phyloP scores from a whole-genome alignment of 2,329 filamentous ascomycete species.

The Alternaria dauci region DNA sequence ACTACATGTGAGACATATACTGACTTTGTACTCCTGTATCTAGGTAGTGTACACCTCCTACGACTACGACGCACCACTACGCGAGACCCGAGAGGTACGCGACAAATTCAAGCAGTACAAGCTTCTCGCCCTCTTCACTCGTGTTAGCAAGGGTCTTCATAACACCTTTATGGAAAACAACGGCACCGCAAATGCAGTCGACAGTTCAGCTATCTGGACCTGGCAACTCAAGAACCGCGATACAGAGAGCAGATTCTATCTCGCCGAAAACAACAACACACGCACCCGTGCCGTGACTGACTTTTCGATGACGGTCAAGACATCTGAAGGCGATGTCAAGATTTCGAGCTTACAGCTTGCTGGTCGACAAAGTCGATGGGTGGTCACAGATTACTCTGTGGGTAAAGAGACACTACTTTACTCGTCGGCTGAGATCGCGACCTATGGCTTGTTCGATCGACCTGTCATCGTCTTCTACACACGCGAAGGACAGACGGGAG shows the following conservation, averaged over 20 bases:
- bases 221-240: slow-evolving; percentile 63
- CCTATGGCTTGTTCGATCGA: slow-evolving; percentile 59
- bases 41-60: slow-evolving; percentile 58
- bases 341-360: slow-evolving; percentile 60
- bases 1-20: not conserved
- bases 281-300: slow-evolving; percentile 55
- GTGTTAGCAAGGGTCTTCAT: slow-evolving; percentile 60
- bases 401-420: slow-evolving; percentile 60
- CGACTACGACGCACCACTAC: slow-evolving; percentile 60
- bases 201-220: slow-evolving; percentile 55
- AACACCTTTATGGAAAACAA: slow-evolving; percentile 65
- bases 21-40: not conserved
- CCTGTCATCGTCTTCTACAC: slow-evolving; percentile 61
- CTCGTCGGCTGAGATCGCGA: slow-evolving; percentile 61
- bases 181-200: slow-evolving; percentile 59
- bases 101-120: slow-evolving; percentile 65
- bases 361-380: slow-evolving; percentile 63
- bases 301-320: slow-evolving; percentile 60
- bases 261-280: slow-evolving; percentile 58
- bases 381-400: slow-evolving; percentile 63
- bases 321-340: slow-evolving; percentile 55
- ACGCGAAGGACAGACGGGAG: slow-evolving; percentile 58
- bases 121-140: slow-evolving; percentile 63
- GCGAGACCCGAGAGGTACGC: slow-evolving; percentile 63
- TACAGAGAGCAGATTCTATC: slow-evolving; percentile 60